These are phyloP conservation scores for Cordyceps tenuipes DNA, from an alignment of 2,329 filamentous ascomycete species.

Conservation along the genomic window DNA sequence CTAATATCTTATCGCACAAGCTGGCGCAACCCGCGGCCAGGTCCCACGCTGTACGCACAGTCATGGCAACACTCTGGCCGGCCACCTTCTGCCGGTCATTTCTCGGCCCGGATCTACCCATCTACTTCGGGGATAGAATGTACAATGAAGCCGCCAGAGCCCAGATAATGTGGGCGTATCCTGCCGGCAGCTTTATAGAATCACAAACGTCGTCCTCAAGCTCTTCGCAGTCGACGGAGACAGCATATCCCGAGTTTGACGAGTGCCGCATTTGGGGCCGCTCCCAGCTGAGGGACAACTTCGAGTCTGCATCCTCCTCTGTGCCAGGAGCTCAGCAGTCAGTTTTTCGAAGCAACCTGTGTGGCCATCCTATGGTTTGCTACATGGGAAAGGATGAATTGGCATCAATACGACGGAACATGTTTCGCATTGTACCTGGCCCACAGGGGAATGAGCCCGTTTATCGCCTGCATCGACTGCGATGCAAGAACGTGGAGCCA, in stretches of 20 bases:
- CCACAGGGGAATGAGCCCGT: conserved; percentile 42
- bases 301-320: background rate
- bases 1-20: conserved; percentile 31
- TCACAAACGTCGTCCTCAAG: conserved; percentile 26
- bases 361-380: conserved; percentile 28
- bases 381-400: conserved; percentile 43
- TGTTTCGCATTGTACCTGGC: conserved; percentile 37
- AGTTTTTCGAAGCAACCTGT: conserved; percentile 14
- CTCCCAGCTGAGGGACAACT: no score
- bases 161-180: conserved; percentile 42
- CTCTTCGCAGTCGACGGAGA: conserved; percentile 28
- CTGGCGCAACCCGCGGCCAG: conserved; percentile 26
- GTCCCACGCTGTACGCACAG: conserved; percentile 32
- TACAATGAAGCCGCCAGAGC: conserved; percentile 39
- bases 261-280: no score
- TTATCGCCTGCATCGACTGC: conserved; percentile 36
- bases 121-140: conserved; percentile 38
- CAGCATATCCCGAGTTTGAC: conserved; percentile 20
- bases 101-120: conserved; percentile 32
- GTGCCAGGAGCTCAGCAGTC: conserved; percentile 17
- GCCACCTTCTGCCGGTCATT: conserved; percentile 23
- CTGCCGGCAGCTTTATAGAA: conserved; percentile 18
- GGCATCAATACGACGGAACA: conserved; percentile 34
- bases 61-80: conserved; percentile 39
- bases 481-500: conserved; percentile 40